phyloP scores from a whole-genome alignment of 176 grass and related monocot genomes.

The Triticum timopheevii region DNA sequence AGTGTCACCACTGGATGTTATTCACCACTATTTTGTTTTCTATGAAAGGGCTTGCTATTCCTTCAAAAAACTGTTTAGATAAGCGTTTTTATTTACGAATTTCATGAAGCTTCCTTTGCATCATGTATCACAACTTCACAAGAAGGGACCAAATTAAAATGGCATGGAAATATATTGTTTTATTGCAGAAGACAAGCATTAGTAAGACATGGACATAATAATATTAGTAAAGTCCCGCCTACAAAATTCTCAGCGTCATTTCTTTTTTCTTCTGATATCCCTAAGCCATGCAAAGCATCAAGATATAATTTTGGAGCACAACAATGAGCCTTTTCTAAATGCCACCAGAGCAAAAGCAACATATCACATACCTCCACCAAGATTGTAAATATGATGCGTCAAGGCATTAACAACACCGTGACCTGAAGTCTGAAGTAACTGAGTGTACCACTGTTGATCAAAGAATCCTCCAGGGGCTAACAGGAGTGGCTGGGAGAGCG shows the following conservation, averaged over 20 bases:
- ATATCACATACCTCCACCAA: conserved; percentile 65
- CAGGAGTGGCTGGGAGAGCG: conserved; percentile 46
- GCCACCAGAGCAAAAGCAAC: neutral
- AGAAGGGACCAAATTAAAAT: neutral
- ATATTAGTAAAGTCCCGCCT: neutral
- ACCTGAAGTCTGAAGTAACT: conserved; percentile 68
- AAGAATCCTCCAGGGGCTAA: conserved; percentile 89
- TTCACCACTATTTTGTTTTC: neutral
- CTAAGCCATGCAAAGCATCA: neutral
- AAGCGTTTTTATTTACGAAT: neutral
- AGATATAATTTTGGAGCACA: neutral
- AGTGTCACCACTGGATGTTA: neutral
- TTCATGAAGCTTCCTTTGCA: neutral
- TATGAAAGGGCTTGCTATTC: neutral
- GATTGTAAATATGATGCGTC: conserved; percentile 85
- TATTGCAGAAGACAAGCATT: neutral
- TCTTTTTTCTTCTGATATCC: conserved; percentile 13
- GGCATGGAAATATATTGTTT: neutral
- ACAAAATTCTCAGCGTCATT: neutral
- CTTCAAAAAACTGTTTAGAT: neutral
- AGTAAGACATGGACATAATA: neutral
- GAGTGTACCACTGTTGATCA: conserved; percentile 81
- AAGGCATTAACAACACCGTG: conserved; percentile 54
- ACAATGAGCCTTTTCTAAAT: neutral
- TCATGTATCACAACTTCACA: neutral